Conservation (phyloP, 1,139 yeast species). For the Saccharomyces hybrid region DNA sequence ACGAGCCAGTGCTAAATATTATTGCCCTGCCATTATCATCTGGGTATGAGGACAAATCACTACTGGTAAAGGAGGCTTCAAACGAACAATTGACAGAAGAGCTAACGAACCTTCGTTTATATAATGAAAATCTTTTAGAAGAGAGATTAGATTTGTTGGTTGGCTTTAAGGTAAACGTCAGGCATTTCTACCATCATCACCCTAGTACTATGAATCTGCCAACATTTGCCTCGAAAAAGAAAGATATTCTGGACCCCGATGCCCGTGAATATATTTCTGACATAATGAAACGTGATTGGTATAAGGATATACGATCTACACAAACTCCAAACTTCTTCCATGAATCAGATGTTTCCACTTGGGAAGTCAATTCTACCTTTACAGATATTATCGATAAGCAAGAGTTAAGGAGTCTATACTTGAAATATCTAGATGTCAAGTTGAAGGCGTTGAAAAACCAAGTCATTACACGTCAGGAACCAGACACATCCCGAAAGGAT, state of each 20-base stretch:
- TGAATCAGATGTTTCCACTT: constrained; percentile 22
- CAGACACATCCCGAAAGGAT: constrained; percentile 5
- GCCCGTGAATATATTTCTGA: constrained; percentile 19
- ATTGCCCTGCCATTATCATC: constrained; percentile 27
- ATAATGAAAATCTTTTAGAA: constrained; percentile 6
- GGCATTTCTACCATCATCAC: constrained; percentile 14
- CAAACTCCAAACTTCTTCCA: constrained; percentile 26
- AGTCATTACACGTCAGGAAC: constrained; percentile 10
- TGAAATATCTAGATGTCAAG: constrained; percentile 18
- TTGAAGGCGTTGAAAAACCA: constrained; percentile 17
- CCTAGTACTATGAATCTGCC: constrained; percentile 12
- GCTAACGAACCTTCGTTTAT: constrained; percentile 8
- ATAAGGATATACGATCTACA: constrained; percentile 14
- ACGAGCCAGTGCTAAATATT: constrained; percentile 25
- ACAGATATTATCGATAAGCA: constrained; percentile 12
- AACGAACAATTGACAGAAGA: constrained; percentile 10
- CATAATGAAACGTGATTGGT: constrained; percentile 11
- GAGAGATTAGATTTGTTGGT: constrained; percentile 7
- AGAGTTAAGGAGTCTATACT: constrained; percentile 13
- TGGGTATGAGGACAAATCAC: constrained; percentile 18
- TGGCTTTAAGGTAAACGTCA: constrained; percentile 17
- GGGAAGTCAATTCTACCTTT: constrained; percentile 20
- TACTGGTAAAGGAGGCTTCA: constrained; percentile 13
- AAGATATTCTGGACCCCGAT: constrained; percentile 12
- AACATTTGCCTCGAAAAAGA: constrained; percentile 11